A percentile compares a stretch with the other conserved stretches of the same genome.
Conservation (phyloP, 2,329 filamentous ascomycete species). For the Fusarium tuaranense region DNA sequence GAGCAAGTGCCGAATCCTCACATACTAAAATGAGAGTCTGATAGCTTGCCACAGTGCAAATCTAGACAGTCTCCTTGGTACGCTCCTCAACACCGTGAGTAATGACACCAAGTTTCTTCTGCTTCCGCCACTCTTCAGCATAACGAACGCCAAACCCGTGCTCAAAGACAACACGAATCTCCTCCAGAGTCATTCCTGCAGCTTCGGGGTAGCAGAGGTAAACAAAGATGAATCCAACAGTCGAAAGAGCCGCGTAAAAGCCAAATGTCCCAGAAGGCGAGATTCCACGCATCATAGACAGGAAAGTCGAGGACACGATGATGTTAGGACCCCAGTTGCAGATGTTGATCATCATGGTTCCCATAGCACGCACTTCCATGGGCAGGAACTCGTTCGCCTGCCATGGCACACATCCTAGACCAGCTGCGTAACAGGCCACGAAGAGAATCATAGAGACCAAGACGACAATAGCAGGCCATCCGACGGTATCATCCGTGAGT, state of each 20-base stretch:
- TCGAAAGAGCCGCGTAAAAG: conserved; percentile 27
- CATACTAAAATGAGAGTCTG: background rate
- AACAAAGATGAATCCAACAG: conserved; percentile 47
- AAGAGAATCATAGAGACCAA: conserved; percentile 38
- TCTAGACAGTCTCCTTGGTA: background rate
- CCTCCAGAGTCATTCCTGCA: conserved; percentile 64
- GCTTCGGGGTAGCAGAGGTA: conserved; percentile 63
- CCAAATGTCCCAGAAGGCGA: conserved; percentile 30
- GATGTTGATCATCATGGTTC: conserved; percentile 59
- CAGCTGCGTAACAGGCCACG: conserved; percentile 39
- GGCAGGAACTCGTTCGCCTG: conserved; percentile 40
- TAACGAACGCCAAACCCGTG: conserved; percentile 57
- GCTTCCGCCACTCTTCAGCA: conserved; percentile 32
- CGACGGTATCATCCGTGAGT: conserved; percentile 21
- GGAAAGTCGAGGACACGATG: conserved; percentile 27
- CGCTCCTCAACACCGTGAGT: background rate
- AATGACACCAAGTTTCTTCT: conserved; percentile 19
- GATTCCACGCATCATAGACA: conserved; percentile 35
- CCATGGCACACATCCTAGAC: conserved; percentile 36
- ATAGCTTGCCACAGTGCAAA: too few relatives aligned
- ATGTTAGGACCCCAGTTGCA: conserved; percentile 56
- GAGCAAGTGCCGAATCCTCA: background rate
- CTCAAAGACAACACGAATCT: conserved; percentile 60
- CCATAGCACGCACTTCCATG: conserved; percentile 58
- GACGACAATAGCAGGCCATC: conserved; percentile 29